Evolutionary conservation across 2,329 filamentous ascomycete genomes (phyloP), one percentile per base, ranked within the genome.

Genomic region (Chaetomiaceae sp.): DNA sequence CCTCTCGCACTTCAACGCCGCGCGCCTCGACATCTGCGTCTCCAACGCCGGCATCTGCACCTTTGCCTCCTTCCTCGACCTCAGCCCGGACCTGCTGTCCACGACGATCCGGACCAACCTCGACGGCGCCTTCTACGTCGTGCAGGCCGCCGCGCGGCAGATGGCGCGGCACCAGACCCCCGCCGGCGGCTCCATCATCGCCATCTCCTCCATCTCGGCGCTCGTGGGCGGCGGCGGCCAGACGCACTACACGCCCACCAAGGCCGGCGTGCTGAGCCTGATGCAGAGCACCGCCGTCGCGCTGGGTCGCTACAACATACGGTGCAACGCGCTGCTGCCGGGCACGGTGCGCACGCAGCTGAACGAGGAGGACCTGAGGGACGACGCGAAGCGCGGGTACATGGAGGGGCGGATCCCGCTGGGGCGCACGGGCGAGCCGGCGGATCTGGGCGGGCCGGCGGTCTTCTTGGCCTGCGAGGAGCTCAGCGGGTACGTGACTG

Each of bases 11-110:
- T 86, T 82, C 66, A 75, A 77, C 13, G 66, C 72, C 4, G 71
- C 72, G 0, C 75, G 82, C 4, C 71, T 90, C 30, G 86, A 90
- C 69, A 75, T 95, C 6, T 92, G 92, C 69, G 87, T 96, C 25
- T 89, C 84, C 68, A 96, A 96, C 72, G 90, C 90, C 4, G 90
- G 90, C 6, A 80, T 96, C 54, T 96, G 90, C 75, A 80, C 87
- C 58, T 96, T 96, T 70, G 85, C 86, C 54, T 88, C 95, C 60
- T 95, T 96, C 65, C 72, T 96, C 21, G 82, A 86, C 18, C 79
- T 95, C 38, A 76, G 82, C 9, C 79, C 83, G 1, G 79, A 85
- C 52, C 82, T 95, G 50, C 87, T 90, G 64, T 73, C 80, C 56
- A 75, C 77, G 50, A 95, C 90, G 2, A 75, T 95, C 36, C 75